These are phyloP conservation scores for Coprinopsis marcescibilis DNA, from an alignment of 768 basidiomycete species.

Conservation along the genomic window DNA sequence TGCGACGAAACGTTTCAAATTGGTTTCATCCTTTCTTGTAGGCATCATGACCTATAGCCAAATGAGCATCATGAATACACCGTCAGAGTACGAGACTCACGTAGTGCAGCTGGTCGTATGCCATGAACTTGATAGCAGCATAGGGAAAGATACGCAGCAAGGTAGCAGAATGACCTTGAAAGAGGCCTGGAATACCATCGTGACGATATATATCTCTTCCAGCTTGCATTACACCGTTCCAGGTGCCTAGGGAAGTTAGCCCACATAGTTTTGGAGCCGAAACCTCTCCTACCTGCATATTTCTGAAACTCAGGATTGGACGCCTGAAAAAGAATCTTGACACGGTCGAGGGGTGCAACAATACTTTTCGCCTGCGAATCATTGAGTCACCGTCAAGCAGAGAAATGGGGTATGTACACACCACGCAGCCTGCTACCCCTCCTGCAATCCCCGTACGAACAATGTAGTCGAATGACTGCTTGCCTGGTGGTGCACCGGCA, in stretches of 20 bases:
- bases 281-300: conserved; percentile 68
- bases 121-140: conserved; percentile 95
- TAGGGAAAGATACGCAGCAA: conserved; percentile 94
- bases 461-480: conserved; percentile 52
- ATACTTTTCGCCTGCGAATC: conserved; percentile 80
- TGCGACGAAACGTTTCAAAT: conserved; percentile 72
- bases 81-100: conserved; percentile 34
- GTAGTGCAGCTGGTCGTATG: conserved; percentile 82
- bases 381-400: conserved; percentile 13
- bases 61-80: neutral
- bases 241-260: conserved; percentile 55
- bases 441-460: conserved; percentile 87
- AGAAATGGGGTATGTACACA: conserved; percentile 36
- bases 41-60: conserved; percentile 77
- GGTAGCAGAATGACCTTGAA: conserved; percentile 96
- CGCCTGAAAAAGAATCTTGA: conserved; percentile 98
- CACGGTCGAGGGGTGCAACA: conserved; percentile 93
- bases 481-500: conserved; percentile 37
- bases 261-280: neutral
- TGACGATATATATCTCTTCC: conserved; percentile 63
- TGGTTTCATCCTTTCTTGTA: conserved; percentile 70
- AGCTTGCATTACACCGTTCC: conserved; percentile 79
- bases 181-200: conserved; percentile 70
- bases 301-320: conserved; percentile 92
- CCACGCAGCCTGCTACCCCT: conserved; percentile 89